Conservation (phyloP, 805 yeast genomes). For the Candida taoyuanica region DNA sequence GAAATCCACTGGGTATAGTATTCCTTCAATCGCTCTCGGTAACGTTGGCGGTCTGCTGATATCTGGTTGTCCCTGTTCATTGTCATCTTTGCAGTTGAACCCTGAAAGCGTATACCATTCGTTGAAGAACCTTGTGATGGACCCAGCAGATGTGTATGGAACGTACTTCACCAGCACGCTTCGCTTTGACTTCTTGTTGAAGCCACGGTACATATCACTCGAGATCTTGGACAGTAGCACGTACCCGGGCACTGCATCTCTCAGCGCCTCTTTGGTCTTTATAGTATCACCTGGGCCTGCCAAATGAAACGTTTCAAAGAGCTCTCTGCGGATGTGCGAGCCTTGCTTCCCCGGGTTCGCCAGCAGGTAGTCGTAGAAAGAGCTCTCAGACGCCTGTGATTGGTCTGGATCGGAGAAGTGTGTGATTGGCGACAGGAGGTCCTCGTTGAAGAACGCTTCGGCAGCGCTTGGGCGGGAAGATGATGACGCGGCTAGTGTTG, state of each 20-base stretch:
- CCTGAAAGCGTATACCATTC: slow-evolving; percentile 24
- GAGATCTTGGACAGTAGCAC: slow-evolving; percentile 18
- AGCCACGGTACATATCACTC: slow-evolving; percentile 20
- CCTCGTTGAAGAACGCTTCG: slow-evolving; percentile 9
- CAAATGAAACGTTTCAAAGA: slow-evolving; percentile 15
- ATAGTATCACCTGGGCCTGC: slow-evolving; percentile 5
- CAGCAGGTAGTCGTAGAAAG: slow-evolving; percentile 20
- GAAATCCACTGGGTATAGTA: slow-evolving; percentile 20
- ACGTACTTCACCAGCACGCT: slow-evolving; percentile 19
- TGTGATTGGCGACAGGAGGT: slow-evolving; percentile 14
- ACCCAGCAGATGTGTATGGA: slow-evolving; percentile 18
- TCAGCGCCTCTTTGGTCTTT: slow-evolving; percentile 4
- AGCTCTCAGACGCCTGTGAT: slow-evolving; percentile 7
- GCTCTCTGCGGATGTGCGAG: slow-evolving; percentile 11
- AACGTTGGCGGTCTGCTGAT: slow-evolving; percentile 11
- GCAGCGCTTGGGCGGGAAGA: not conserved
- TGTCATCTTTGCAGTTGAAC: not conserved
- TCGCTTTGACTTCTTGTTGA: slow-evolving; percentile 13
- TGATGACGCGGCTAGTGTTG: not conserved
- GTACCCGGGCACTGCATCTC: slow-evolving; percentile 17
- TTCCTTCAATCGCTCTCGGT: slow-evolving; percentile 15
- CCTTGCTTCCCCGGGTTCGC: slow-evolving; percentile 1
- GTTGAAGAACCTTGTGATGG: slow-evolving; percentile 19
- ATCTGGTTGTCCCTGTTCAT: not conserved
- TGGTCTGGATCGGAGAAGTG: slow-evolving; percentile 15